These are phyloP conservation scores for Paracoccidioides brasiliensis DNA, from an alignment of 2,329 filamentous ascomycete species.

Conservation along the genomic window DNA sequence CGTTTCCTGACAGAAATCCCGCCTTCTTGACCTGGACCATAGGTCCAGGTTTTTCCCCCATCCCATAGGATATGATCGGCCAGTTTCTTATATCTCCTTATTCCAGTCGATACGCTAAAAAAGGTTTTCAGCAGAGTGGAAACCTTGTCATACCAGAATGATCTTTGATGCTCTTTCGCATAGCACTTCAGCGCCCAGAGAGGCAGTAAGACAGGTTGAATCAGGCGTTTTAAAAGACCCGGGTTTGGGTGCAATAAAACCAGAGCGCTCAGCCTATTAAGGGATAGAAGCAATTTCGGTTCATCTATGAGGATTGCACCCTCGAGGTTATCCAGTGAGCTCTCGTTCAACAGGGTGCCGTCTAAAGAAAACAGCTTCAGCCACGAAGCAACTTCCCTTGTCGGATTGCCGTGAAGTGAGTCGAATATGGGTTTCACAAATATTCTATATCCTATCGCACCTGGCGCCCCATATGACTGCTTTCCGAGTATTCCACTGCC, in stretches of 20 bases:
- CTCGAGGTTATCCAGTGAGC: neutral
- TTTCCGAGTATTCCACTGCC: constrained; percentile 33
- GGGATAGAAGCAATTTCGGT: constrained; percentile 17
- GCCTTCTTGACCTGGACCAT: constrained; percentile 13
- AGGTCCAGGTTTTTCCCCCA: constrained; percentile 28
- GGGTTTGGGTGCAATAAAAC: constrained; percentile 32
- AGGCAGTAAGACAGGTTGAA: constrained; percentile 28
- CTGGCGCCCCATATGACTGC: constrained; percentile 26
- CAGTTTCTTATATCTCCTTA: constrained; percentile 25
- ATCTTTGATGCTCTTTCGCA: constrained; percentile 19
- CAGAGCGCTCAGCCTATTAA: constrained; percentile 26
- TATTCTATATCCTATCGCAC: constrained; percentile 29
- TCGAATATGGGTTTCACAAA: constrained; percentile 31
- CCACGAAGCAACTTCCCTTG: constrained; percentile 17
- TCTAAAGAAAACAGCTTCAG: constrained; percentile 16
- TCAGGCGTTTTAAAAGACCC: constrained; percentile 28
- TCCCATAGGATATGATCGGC: constrained; percentile 31
- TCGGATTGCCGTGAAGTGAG: constrained; percentile 22
- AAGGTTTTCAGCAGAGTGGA: constrained; percentile 26
- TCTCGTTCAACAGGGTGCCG: constrained; percentile 4
- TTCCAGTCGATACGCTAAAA: constrained; percentile 28
- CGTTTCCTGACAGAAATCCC: constrained; percentile 20
- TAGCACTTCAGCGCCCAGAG: constrained; percentile 31
- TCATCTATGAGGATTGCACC: constrained; percentile 16
- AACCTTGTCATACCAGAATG: constrained; percentile 17